Percentiles rank a stretch among this genome's conserved stretches.
phyloP scores from a whole-genome alignment of 2,329 filamentous ascomycete genomes.

The Paraphaeosphaeria sporulosa region DNA sequence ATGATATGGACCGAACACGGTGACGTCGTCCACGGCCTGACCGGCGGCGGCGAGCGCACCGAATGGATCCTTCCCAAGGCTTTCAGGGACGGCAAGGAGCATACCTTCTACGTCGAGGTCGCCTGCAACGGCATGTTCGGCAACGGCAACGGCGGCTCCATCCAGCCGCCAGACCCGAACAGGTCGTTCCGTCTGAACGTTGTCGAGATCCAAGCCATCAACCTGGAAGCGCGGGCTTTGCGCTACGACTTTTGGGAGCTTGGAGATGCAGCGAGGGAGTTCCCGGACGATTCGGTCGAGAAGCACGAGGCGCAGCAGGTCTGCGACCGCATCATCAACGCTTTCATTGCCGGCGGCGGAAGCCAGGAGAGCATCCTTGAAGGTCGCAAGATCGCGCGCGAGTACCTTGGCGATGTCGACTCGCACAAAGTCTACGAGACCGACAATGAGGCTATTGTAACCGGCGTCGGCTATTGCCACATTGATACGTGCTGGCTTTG shows the following conservation, averaged over 20 bases:
- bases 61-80: constrained; percentile 89
- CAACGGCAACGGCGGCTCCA: constrained; percentile 84
- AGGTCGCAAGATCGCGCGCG: constrained; percentile 81
- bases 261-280: constrained; percentile 87
- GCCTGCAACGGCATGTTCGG: constrained; percentile 99
- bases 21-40: constrained; percentile 89
- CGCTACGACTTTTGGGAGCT: constrained; percentile 97
- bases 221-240: constrained; percentile 81
- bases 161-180: constrained; percentile 88
- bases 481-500: constrained; percentile 99
- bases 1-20: constrained; percentile 91
- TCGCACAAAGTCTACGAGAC: constrained; percentile 84
- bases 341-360: constrained; percentile 80
- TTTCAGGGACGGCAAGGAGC: constrained; percentile 84
- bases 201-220: constrained; percentile 89
- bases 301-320: constrained; percentile 85
- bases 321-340: constrained; percentile 87
- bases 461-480: constrained; percentile 93
- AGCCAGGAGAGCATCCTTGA: constrained; percentile 77
- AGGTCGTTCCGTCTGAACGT: constrained; percentile 77
- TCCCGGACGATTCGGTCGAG: constrained; percentile 86
- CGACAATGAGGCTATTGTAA: constrained; percentile 78
- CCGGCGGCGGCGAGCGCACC: constrained; percentile 83
- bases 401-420: constrained; percentile 84
- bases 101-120: constrained; percentile 96